Evolutionary conservation across 108 stramenopile genomes (phyloP), one percentile per base, ranked within the genome.

Genomic region (Nannochloropsis granulata): DNA sequence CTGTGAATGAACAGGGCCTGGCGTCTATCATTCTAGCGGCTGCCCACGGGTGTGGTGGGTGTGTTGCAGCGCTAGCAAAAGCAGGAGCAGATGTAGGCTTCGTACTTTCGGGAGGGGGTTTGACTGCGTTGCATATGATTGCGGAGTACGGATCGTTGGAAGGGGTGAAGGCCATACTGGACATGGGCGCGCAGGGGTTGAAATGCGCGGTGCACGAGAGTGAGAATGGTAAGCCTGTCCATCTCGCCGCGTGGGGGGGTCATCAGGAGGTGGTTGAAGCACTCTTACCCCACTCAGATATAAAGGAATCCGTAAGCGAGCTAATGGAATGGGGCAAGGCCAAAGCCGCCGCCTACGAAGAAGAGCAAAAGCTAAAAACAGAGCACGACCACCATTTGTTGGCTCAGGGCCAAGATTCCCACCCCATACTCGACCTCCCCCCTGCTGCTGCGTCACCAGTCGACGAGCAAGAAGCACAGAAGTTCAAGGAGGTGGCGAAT

Each of bases 101-200:
- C 25, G 45, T 91, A 21, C 42, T 91, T 14, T 83, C 88, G 10
- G 90, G 90, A 24, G 56, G 21, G 56, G 86, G 89, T 0, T 83
- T 90, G 19, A 91, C 90, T 12, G 83, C 86, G 44, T 45, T 91
- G 44, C 90, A 91, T 84, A 91, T 91, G 44, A 86, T 88, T 24
- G 89, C 90, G 24, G 90, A 91, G 56, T 71, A 71, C n/a, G 56
- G 56, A 71, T 25, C 84, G 12, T 23, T 43, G 23, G 44, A 89
- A 44, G 86, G 89, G 13, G 86, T 89, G 14, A 45, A 82, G 45
- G 83, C 84, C 5, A 84, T 90, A 78, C 46, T 90, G 16, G 87
- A 81, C 42, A 90, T 85, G 25, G 89, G 84, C 16, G 79, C 87
- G 0, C 86, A 86, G 13, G 83, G 89, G n/a, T 84, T 78, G 85